These are phyloP conservation scores for Trifolium fragiferum DNA, from an alignment of 306 rosid species.

Conservation along the genomic window DNA sequence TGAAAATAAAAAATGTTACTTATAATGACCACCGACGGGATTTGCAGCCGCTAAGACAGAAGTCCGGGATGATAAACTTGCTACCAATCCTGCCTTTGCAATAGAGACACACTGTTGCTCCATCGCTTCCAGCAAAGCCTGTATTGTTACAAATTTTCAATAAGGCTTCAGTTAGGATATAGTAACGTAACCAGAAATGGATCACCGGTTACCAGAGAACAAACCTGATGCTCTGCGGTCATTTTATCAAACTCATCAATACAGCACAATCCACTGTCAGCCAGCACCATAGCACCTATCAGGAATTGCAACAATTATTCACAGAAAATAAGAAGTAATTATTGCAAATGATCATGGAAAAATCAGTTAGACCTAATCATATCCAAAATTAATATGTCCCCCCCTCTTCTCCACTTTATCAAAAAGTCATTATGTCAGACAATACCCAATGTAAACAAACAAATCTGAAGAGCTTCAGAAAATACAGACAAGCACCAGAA, in stretches of 20 bases:
- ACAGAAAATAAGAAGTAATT: conserved; percentile 23
- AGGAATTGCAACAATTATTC: conserved; percentile 41
- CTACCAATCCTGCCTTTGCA: conserved; percentile 96
- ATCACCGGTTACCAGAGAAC: conserved; percentile 42
- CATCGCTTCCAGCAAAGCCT: conserved; percentile 96
- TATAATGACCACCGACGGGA: conserved; percentile 95
- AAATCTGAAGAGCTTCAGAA: conserved; percentile 33
- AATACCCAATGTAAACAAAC: conserved; percentile 21
- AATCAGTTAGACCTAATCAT: conserved; percentile 30
- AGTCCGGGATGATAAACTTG: conserved; percentile 95
- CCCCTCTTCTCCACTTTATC: conserved; percentile 2
- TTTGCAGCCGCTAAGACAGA: conserved; percentile 96
- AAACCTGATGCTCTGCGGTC: conserved; percentile 97
- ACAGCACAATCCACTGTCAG: conserved; percentile 95
- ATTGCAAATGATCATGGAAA: conserved; percentile 14
- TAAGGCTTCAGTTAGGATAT: conserved; percentile 34
- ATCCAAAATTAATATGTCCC: conserved; percentile 7
- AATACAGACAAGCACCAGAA: conserved; percentile 30
- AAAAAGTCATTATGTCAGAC: conserved; percentile 14
- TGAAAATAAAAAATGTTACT: conserved; percentile 54
- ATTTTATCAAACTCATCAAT: conserved; percentile 94
- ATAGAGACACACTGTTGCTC: conserved; percentile 98
- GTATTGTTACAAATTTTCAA: conserved; percentile 38
- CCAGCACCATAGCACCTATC: conserved; percentile 94
- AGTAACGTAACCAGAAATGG: conserved; percentile 35